phyloP scores from a whole-genome alignment of 2,329 filamentous ascomycete species.

The Fusarium continuum region DNA sequence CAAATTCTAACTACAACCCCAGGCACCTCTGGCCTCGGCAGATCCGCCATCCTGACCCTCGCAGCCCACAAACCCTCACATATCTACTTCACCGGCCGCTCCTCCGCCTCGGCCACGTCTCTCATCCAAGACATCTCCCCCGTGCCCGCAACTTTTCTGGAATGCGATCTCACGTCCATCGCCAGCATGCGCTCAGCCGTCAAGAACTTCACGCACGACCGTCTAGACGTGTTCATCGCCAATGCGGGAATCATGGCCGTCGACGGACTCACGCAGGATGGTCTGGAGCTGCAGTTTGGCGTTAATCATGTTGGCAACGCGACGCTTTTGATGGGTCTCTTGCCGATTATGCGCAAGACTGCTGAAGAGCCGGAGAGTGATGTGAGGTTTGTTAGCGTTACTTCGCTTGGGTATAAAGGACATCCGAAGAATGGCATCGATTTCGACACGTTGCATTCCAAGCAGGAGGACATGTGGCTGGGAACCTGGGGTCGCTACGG shows the following conservation, averaged over 20 bases:
- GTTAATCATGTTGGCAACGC: constrained; percentile 49
- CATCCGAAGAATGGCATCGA: constrained; percentile 44
- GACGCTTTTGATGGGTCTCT: constrained; percentile 48
- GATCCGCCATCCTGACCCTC: constrained; percentile 42
- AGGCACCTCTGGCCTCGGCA: constrained; percentile 51
- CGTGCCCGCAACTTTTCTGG: constrained; percentile 46
- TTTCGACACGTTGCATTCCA: constrained; percentile 43
- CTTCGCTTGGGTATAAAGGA: constrained; percentile 41
- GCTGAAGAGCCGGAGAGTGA: constrained; percentile 22
- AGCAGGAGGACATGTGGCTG: constrained; percentile 38
- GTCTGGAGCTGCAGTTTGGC: constrained; percentile 50
- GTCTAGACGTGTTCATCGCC: constrained; percentile 54
- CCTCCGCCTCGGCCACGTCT: constrained; percentile 53
- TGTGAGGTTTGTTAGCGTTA: constrained; percentile 40
- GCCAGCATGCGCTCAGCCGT: constrained; percentile 57
- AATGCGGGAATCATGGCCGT: constrained; percentile 51
- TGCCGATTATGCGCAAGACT: constrained; percentile 39
- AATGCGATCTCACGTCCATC: constrained; percentile 61
- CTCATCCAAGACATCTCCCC: constrained; percentile 52
- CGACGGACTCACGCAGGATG: constrained; percentile 45
- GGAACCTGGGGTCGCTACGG: constrained; percentile 58
- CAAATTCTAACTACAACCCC: background rate
- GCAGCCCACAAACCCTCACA: constrained; percentile 57
- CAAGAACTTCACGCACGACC: constrained; percentile 50
- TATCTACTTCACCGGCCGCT: constrained; percentile 65